Base-by-base conservation (phyloP, 2,329 filamentous ascomycete genomes). In the Claviceps spartinae region DNA sequence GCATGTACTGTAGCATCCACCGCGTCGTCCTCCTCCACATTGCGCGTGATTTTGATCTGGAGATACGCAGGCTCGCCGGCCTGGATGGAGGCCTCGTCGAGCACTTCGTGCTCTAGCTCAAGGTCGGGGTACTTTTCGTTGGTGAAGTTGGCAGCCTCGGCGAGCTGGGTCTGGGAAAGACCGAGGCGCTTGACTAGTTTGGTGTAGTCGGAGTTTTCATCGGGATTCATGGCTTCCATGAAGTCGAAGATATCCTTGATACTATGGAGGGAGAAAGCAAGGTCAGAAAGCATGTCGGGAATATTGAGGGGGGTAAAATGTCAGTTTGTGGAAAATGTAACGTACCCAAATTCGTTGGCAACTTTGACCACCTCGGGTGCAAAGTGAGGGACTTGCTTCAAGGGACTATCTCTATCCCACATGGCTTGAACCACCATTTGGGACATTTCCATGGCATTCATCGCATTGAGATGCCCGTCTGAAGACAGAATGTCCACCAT, bases 341-440 rank as follows among this genome's bases (percentile, higher is more conserved):
- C 79, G 63, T 81, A 86, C 81, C 79, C 84, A 64, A 82, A 86
- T 53, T 86, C 82, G 63, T 86, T 86, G 45, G 87, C 88, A 57
- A 81, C 85, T 68, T 91, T 86, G 59, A 97, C 83, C 49, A 86
- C 84, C 55, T 91, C 84, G 40, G 84, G 79, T 16, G 84, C 81
- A 67, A 97, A 97, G 72, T 97, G 88, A 59, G 93, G 93, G 63
- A 98, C 96, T 69, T 98, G 93, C 73, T 96, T 96, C 59, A 98
- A 77, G 41, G 93, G 90, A 61, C 87, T 94, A 67, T 98, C 93
- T 53, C 90, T 86, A 70, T 98, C 91, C 93, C 93, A 98, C 88
- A 97, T 95, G 48, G 86, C 90, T 70, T 98, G 93, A 3, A 98
- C 90, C 50, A 94, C 88, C 93, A 98, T 98, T 65, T 98, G 93